Base-by-base conservation (phyloP, 2,329 filamentous ascomycete species). In the Monilinia fructicola region DNA sequence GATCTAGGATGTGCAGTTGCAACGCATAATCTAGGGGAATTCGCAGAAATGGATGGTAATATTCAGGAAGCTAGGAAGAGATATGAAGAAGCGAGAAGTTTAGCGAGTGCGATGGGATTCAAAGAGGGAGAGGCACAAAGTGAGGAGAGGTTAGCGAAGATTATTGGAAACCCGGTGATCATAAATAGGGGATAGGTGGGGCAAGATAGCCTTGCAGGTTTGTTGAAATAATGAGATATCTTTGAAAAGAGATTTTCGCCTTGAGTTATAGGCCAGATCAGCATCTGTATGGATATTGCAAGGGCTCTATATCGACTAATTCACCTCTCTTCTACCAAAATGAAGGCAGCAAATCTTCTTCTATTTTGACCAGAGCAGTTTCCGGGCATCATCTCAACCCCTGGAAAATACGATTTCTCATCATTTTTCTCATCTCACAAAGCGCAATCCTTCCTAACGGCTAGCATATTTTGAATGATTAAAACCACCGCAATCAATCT, bases 11-110 rank as follows among this genome's bases (percentile, higher is more conserved):
- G 93, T 74, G 90, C 90, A 2, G 90, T 90, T 7, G 90, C 93
- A 10, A 87, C 91, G n/a, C 90, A 92, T 77, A 96, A 96, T 75
- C 84, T 97, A 64, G 94, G 88, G 31, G 91, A 96, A 73, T 89
- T 97, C 71, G 89, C 91, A 0, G 87, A 90, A 71, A 88, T 95
- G 84, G 79, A 88, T 68, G 89, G 90, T 1, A 84, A 90, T 72
- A 74, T 82, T 1, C 80, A 80, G 4, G 83, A 90, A 71, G 93
- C 94, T 1, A 83, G 83, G 73, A 83, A 82, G 72, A 85, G 85
- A 74, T 97, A 91, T 74, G 79, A 83, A 64, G 85, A 96, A 75
- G 89, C 90, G 12, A 83, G 86, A 64, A 82, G 82, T 26, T 77
- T 94, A 76, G 84, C 85, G 69, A 81, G 79, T 71, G 81, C 80